Evolutionary conservation across 805 yeast genomes (phyloP), one percentile per base, ranked within the genome.

Genomic region (Myxozyma monticola): DNA sequence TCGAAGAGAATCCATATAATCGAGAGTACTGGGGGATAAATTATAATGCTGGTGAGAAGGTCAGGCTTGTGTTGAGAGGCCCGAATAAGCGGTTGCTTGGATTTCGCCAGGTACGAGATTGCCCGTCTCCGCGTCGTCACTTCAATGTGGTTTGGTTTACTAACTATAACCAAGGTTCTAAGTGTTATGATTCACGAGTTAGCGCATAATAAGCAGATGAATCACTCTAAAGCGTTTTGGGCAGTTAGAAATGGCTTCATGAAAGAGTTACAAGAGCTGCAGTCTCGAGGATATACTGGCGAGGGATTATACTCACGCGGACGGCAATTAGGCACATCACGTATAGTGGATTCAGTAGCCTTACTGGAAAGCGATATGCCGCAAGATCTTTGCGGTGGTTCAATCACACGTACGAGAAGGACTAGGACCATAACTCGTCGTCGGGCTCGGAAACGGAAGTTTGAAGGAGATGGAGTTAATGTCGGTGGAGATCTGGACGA

Each of bases 151-250:
- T 26, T 26, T 26, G 30, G 12, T 12, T 8, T 26, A 26, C 12
- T n/a, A n/a, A n/a, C n/a, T n/a, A n/a, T n/a, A n/a, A n/a, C 30
- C 5, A 15, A 49, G 51, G 60, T 57, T 7, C 36, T 57, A 35
- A 49, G 54, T 20, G 60, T 57, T 21, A 51, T 57, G 55, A 49
- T 57, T 26, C 61, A 57, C 30, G 61, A 57, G 29, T 45, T 57
- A 7, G 54, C 60, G 5, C 61, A 57, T 22, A 57, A 58, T 22
- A 42, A 51, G 39, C 61, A 53, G 33, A 52, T 53, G 55, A 52
- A 56, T 18, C 61, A 57, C 36, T 53, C 57, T 2, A 45, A 42
- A 22, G 48, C 48, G 20, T 57, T 57, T 20, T 57, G 54, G 53
- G 42, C 35, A 3, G 57, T 57, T 12, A 48, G 61, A 4, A 48